A percentile compares a stretch with the other conserved stretches of the same genome.
These are phyloP conservation scores for Saccharomyces hybrid DNA, from an alignment of 1,139 yeast species.

Conservation along the genomic window DNA sequence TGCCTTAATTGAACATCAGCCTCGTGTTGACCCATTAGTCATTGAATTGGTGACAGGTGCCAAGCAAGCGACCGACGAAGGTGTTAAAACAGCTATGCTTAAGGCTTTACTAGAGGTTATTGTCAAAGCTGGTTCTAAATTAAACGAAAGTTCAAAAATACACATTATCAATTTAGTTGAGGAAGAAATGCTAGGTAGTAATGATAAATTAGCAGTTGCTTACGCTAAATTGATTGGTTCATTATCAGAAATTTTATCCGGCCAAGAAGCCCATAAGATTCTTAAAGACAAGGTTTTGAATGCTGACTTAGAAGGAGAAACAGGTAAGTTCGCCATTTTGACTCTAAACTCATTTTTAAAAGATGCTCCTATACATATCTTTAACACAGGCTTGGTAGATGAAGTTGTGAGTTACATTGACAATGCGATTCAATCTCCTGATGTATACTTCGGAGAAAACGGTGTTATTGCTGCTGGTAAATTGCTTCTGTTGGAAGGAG, in stretches of 20 bases:
- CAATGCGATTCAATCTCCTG: conserved; percentile 40
- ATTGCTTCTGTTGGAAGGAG: conserved; percentile 46
- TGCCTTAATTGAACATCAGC: conserved; percentile 78
- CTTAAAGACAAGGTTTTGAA: conserved; percentile 54
- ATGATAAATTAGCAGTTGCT: conserved; percentile 57
- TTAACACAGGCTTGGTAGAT: conserved; percentile 42
- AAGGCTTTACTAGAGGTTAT: conserved; percentile 83
- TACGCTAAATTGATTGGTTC: conserved; percentile 78
- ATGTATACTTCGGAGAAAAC: conserved; percentile 63
- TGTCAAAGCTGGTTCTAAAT: conserved; percentile 65
- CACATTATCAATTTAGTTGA: conserved; percentile 70
- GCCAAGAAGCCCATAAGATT: conserved; percentile 53
- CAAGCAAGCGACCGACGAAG: conserved; percentile 48
- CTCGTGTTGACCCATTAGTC: conserved; percentile 88
- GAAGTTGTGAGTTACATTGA: conserved; percentile 46
- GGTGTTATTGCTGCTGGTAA: conserved; percentile 83
- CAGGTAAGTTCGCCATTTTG: conserved; percentile 57
- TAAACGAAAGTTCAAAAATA: conserved; percentile 67
- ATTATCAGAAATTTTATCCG: conserved; percentile 60
- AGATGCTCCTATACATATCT: conserved; percentile 61
- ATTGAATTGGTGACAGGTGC: conserved; percentile 77
- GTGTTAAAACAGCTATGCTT: conserved; percentile 79
- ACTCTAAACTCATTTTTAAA: conserved; percentile 74
- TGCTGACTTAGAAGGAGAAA: conserved; percentile 31
- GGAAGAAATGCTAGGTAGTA: conserved; percentile 53